Conservation (phyloP, 192 early-diverging fungal species). For the Linderina pennispora region DNA sequence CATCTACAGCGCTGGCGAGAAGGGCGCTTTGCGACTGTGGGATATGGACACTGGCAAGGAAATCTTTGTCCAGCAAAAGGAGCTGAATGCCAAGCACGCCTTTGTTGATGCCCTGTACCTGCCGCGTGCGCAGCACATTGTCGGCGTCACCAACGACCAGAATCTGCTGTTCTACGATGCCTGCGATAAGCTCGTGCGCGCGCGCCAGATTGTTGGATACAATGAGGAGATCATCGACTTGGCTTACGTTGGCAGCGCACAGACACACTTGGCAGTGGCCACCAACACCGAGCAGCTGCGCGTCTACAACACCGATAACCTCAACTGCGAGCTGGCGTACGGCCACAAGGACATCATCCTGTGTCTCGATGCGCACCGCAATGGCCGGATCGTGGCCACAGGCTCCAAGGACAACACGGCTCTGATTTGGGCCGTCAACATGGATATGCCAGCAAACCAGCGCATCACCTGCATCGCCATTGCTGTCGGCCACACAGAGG, state of each 20-base stretch:
- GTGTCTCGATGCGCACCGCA: conserved; percentile 60
- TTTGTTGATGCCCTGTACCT: conserved; percentile 69
- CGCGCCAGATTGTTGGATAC: conserved; percentile 87
- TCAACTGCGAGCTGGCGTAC: conserved; percentile 80
- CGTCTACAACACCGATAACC: conserved; percentile 71
- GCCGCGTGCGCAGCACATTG: conserved; percentile 50
- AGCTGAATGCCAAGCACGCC: conserved; percentile 68
- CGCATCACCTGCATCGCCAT: conserved; percentile 61
- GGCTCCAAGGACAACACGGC: conserved; percentile 92
- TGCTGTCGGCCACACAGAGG: conserved; percentile 87
- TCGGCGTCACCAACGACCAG: conserved; percentile 83
- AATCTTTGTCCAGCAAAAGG: conserved; percentile 59
- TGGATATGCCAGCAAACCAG: conserved; percentile 50
- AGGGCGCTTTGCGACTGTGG: conserved; percentile 80
- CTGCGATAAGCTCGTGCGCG: conserved; percentile 46
- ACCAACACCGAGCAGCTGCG: conserved; percentile 92
- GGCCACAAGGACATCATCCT: conserved; percentile 89
- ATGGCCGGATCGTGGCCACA: conserved; percentile 67
- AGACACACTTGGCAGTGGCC: conserved; percentile 77
- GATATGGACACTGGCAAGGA: conserved; percentile 68
- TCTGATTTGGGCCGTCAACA: conserved; percentile 70
- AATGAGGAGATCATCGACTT: conserved; percentile 95
- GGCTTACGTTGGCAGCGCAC: conserved; percentile 63
- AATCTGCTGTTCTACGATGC: conserved; percentile 79
- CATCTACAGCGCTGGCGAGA: conserved; percentile 84